These are phyloP conservation scores for Suhomyces kilbournensis DNA, from an alignment of 805 yeast genomes.

Conservation along the genomic window DNA sequence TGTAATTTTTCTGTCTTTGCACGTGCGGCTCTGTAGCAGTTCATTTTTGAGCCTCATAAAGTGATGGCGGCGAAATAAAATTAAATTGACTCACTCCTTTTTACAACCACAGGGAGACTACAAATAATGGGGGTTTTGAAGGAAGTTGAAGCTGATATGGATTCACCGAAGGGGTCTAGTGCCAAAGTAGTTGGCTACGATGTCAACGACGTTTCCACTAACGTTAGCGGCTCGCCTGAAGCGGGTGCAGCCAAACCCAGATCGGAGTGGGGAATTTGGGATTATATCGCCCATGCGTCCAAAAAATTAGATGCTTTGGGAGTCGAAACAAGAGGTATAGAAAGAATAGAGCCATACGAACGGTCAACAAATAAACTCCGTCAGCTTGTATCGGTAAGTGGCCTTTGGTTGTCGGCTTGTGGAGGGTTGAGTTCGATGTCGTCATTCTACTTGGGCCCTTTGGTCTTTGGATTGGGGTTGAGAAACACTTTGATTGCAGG, in stretches of 20 bases:
- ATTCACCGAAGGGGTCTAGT: background rate
- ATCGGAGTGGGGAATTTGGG: constrained; percentile 1
- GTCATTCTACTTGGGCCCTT: constrained; percentile 72
- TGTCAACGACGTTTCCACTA: background rate
- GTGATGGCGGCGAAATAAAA: background rate
- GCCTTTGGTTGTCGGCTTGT: constrained; percentile 82
- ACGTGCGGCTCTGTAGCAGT: background rate
- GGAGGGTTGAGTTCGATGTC: constrained; percentile 92
- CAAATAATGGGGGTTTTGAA: background rate
- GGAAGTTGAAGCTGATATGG: background rate
- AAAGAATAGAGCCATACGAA: constrained; percentile 66
- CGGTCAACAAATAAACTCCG: constrained; percentile 40
- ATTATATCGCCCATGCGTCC: constrained; percentile 5
- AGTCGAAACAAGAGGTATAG: constrained; percentile 79
- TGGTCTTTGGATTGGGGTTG: constrained; percentile 67
- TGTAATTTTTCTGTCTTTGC: background rate
- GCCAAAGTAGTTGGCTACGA: background rate
- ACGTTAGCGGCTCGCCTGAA: background rate
- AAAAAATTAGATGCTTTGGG: constrained; percentile 47
- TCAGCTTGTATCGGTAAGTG: constrained; percentile 48
- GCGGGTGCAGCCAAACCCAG: background rate
- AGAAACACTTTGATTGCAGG: constrained; percentile 63
- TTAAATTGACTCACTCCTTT: background rate
- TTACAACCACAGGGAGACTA: background rate
- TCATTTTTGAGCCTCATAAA: background rate